phyloP scores from a whole-genome alignment of 208 protist genomes.

The Blechomonas ayalai region DNA sequence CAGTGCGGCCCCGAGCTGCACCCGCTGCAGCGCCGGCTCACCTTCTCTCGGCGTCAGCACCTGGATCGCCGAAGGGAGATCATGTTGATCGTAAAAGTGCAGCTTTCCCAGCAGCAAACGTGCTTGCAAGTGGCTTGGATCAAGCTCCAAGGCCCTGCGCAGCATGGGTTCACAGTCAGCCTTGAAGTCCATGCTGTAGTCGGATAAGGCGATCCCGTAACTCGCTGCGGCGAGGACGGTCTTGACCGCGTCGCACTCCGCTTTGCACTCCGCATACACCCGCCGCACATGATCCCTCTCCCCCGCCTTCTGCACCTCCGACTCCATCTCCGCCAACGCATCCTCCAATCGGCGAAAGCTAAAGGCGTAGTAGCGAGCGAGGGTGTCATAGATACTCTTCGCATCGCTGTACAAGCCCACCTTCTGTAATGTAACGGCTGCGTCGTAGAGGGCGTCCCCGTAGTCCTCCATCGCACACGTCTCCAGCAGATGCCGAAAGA shows the following conservation, averaged over 20 bases:
- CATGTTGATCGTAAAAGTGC: slow-evolving; percentile 55
- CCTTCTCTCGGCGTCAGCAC: slow-evolving; percentile 49
- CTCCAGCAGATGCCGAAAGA: slow-evolving; percentile 73
- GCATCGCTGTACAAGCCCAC: slow-evolving; percentile 64
- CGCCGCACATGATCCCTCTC: too few species aligned
- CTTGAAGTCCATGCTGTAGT: slow-evolving; percentile 21
- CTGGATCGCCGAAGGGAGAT: slow-evolving; percentile 35
- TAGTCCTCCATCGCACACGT: slow-evolving; percentile 79
- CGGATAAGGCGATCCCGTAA: slow-evolving; percentile 61
- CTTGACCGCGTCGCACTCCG: slow-evolving; percentile 22
- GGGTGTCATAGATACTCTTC: slow-evolving; percentile 43
- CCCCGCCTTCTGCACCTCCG: background rate
- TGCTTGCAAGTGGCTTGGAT: slow-evolving; percentile 57
- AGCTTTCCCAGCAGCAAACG: slow-evolving; percentile 66
- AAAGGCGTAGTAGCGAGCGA: slow-evolving; percentile 67
- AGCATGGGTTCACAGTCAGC: slow-evolving; percentile 13
- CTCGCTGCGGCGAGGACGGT: slow-evolving; percentile 52
- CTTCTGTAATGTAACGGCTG: slow-evolving; percentile 61
- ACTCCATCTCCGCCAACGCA: slow-evolving; percentile 6
- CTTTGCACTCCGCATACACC: slow-evolving; percentile 6
- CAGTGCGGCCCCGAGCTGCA: slow-evolving; percentile 77
- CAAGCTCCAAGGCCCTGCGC: slow-evolving; percentile 33
- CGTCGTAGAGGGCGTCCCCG: slow-evolving; percentile 78
- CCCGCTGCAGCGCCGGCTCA: slow-evolving; percentile 67
- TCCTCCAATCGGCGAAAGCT: slow-evolving; percentile 4